Conservation (phyloP, 2,329 filamentous ascomycete species). For the Colletotrichum truncatum region DNA sequence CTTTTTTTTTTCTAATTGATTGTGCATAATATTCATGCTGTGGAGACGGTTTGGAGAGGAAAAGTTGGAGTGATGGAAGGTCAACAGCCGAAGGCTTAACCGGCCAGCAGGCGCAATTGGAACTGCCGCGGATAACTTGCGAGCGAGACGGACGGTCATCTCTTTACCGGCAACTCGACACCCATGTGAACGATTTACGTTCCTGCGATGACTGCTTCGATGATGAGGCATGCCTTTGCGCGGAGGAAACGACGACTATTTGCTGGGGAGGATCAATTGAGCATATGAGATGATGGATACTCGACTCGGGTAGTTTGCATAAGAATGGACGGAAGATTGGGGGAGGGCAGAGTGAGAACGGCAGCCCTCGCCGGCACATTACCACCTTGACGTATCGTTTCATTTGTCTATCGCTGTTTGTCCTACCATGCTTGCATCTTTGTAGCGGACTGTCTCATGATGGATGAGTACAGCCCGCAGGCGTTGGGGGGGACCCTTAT, state of each 20-base stretch:
- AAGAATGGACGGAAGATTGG: conserved; percentile 28
- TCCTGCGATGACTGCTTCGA: conserved; percentile 24
- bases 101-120: conserved; percentile 16
- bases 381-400: conserved; percentile 28
- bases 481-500: conserved; percentile 28
- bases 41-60: conserved; percentile 27
- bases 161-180: conserved; percentile 12
- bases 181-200: conserved; percentile 10
- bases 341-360: conserved; percentile 23
- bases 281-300: conserved; percentile 24
- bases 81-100: conserved; percentile 10
- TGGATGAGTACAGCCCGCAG: conserved; percentile 13
- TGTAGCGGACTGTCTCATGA: conserved; percentile 16
- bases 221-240: conserved; percentile 19
- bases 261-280: conserved; percentile 4
- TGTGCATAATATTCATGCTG: conserved; percentile 29
- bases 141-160: conserved; percentile 21
- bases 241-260: background rate
- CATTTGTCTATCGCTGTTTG: conserved; percentile 22
- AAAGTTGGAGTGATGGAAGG: conserved; percentile 23
- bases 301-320: conserved; percentile 30
- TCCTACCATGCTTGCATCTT: conserved; percentile 12
- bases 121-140: conserved; percentile 7
- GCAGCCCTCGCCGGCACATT: conserved; percentile 26
- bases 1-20: conserved; percentile 24